Conservation (phyloP, 768 basidiomycete genomes). For the Coprinopsis marcescibilis region DNA sequence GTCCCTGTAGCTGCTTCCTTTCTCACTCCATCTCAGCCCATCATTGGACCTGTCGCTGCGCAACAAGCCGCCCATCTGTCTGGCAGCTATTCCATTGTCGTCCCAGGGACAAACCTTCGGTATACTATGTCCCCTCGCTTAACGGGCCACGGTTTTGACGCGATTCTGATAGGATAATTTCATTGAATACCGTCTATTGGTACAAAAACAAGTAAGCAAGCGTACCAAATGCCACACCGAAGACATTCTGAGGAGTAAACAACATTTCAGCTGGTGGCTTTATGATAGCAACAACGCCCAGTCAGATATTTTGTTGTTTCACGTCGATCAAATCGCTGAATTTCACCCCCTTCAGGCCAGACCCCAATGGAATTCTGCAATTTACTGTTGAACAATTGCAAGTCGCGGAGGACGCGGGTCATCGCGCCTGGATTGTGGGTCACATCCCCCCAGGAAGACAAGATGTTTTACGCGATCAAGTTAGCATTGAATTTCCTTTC, state of each 20-base stretch:
- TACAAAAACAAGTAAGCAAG: constrained; percentile 48
- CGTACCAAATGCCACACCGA: too few relatives aligned
- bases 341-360: constrained; percentile 22
- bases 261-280: constrained; percentile 58
- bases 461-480: constrained; percentile 50
- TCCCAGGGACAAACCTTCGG: constrained; percentile 45
- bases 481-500: constrained; percentile 13
- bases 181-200: constrained; percentile 57
- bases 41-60: constrained; percentile 33
- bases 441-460: constrained; percentile 44
- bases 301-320: constrained; percentile 22
- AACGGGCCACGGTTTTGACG: not conserved
- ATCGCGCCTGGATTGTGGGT: constrained; percentile 57
- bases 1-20: not conserved
- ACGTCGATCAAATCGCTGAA: not conserved
- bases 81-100: constrained; percentile 48
- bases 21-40: not conserved
- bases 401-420: constrained; percentile 51
- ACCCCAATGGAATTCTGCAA: constrained; percentile 55
- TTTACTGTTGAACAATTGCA: constrained; percentile 52
- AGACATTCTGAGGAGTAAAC: too few relatives aligned
- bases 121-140: constrained; percentile 14
- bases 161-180: constrained; percentile 40
- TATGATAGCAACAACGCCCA: constrained; percentile 46
- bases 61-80: constrained; percentile 39